A percentile compares a stretch with the other conserved stretches of the same genome.
Conservation (phyloP, 2,329 filamentous ascomycete species). For the Tolypocladium inflatum region DNA sequence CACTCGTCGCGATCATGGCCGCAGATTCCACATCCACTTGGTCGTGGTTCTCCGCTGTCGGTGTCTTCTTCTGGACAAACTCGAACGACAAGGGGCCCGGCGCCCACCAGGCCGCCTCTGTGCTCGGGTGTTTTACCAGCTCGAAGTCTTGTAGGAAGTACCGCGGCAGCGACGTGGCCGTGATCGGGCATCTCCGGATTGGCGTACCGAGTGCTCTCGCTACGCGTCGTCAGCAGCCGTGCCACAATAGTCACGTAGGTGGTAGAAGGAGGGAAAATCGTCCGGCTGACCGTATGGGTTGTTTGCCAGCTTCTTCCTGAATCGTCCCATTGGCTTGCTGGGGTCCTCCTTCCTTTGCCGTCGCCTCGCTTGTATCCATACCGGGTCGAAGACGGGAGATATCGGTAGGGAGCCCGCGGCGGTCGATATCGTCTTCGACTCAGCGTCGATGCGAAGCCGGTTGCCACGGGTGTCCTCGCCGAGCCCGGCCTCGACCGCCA, state of each 20-base stretch:
- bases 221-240: conserved; percentile 20
- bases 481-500: conserved; percentile 21
- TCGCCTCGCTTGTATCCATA: conserved; percentile 34
- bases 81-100: conserved; percentile 32
- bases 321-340: conserved; percentile 26
- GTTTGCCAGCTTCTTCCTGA: conserved; percentile 47
- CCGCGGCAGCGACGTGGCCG: conserved; percentile 38
- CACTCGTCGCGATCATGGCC: neutral
- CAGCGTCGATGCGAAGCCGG: conserved; percentile 24
- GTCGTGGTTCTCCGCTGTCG: neutral
- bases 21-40: neutral
- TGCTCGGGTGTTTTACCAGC: conserved; percentile 44
- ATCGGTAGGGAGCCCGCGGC: conserved; percentile 37
- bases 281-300: conserved; percentile 53
- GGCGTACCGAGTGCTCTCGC: conserved; percentile 54
- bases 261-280: no score
- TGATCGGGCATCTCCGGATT: conserved; percentile 45
- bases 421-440: conserved; percentile 34
- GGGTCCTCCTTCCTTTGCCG: conserved; percentile 29
- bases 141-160: conserved; percentile 57
- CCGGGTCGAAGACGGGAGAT: conserved; percentile 44
- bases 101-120: conserved; percentile 43
- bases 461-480: conserved; percentile 17
- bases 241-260: neutral
- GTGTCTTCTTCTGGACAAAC: conserved; percentile 10